Evolutionary conservation across 1,284 basidiomycete genomes (phyloP), one percentile per base, ranked within the genome.

Genomic region (Abortiporus biennis): DNA sequence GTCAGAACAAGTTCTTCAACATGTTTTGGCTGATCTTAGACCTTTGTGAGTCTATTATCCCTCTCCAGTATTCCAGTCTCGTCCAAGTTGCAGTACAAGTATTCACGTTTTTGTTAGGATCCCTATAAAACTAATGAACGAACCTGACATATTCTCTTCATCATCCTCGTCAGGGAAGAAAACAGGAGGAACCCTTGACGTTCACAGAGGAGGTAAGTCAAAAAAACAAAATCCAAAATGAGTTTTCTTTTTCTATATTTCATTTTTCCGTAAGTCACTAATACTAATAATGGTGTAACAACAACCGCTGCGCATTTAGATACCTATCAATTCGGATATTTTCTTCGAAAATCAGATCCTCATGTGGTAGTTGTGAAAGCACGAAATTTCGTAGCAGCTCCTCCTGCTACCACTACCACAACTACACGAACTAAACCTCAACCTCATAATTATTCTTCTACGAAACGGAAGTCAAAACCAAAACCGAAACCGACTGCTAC

Each of bases 281-380:
- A 23, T 9, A 5, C 15, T 19, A 17, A 29, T 17, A 46, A 22
- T 16, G 44, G 13, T 37, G 38, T 4, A 8, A 5, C 24, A 13
- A 23, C 5, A 3, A 4, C 15, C 34, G 22, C 5, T 13, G 45
- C 33, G 37, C 33, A 36, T 44, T 23, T 50, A 89, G 85, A 85
- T 47, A 72, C 68, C 0, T 89, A 89, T 54, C 85, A 89, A 47
- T 87, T 88, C 54, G 85, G 81, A 36, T 89, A 85, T 56, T 89
- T 88, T 58, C 68, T 89, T 49, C 74, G 84, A n/a, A 80, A 78
- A 56, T 76, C 74, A 2, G 84, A 86, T 45, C 75, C 82, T 12
- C 85, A 88, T 57, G 75, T 80, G 1, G 68, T 88, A 6, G 64
- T 87, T n/a, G 63, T 83, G 50, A 89, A 89, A 71, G 85, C 80